Conservation (phyloP, 768 basidiomycete genomes). For the Grammothele lineata region DNA sequence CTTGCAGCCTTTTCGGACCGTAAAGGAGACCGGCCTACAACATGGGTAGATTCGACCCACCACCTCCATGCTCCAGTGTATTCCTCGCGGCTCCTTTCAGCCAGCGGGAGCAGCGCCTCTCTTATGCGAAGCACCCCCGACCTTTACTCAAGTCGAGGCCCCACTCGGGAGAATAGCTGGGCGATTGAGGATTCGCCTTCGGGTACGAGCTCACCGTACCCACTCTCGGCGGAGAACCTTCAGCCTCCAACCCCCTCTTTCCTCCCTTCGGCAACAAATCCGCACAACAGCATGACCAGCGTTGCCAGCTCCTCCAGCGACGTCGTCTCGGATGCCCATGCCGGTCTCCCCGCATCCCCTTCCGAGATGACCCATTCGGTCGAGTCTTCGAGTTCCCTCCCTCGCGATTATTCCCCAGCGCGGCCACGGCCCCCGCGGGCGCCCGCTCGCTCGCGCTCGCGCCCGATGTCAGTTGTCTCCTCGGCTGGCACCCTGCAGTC, state of each 20-base stretch:
- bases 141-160: slow-evolving; percentile 1
- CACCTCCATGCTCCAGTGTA: slow-evolving; percentile 5
- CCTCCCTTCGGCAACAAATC: slow-evolving; percentile 11
- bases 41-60: slow-evolving; percentile 25
- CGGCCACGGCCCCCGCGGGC: slow-evolving; percentile 8
- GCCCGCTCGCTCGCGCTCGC: slow-evolving; percentile 22
- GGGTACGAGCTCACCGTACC: slow-evolving; percentile 15
- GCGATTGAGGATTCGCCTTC: slow-evolving; percentile 19
- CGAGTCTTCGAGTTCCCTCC: slow-evolving; percentile 16
- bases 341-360: slow-evolving; percentile 5
- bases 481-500: slow-evolving; percentile 29
- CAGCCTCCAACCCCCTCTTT: slow-evolving; percentile 19
- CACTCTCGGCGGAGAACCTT: slow-evolving; percentile 11
- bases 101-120: slow-evolving; percentile 19
- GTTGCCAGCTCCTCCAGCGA: slow-evolving; percentile 8
- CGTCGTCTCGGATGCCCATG: slow-evolving; percentile 3
- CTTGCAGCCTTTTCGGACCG: slow-evolving; percentile 36
- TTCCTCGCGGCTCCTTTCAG: slow-evolving; percentile 9
- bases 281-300: slow-evolving; percentile 17
- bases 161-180: slow-evolving; percentile 15
- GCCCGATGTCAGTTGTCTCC: slow-evolving; percentile 38
- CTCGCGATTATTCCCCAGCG: slow-evolving; percentile 15
- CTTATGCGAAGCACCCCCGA: slow-evolving; percentile 15
- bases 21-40: slow-evolving; percentile 16
- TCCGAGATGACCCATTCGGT: slow-evolving; percentile 14